Conservation (phyloP, 2,329 filamentous ascomycete species). For the Iodosphaeria phyllophila region DNA sequence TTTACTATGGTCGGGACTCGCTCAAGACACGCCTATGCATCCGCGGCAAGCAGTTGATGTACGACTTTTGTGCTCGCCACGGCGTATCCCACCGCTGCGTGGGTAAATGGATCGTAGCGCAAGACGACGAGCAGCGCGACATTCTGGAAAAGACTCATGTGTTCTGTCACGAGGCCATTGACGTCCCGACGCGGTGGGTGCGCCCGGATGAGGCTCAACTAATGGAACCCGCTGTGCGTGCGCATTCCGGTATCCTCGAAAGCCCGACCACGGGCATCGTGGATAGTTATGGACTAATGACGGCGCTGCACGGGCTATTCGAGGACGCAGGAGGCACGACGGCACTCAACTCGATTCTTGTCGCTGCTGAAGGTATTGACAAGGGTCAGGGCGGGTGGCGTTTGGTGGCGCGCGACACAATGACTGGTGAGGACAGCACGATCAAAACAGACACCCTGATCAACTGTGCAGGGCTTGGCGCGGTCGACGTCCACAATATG, state of each 20-base stretch:
- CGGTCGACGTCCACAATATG: conserved; percentile 65
- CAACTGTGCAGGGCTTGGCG: conserved; percentile 71
- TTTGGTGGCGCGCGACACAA: conserved; percentile 32
- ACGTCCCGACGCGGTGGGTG: conserved; percentile 58
- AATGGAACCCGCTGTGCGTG: conserved; percentile 59
- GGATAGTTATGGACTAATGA: conserved; percentile 74
- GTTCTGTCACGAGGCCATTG: conserved; percentile 19
- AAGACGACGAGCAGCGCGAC: conserved; percentile 51
- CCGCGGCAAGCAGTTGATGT: conserved; percentile 56
- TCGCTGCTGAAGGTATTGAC: conserved; percentile 24
- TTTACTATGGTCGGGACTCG: conserved; percentile 64
- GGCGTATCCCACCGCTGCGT: conserved; percentile 53
- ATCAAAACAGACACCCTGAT: conserved; percentile 63
- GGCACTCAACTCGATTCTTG: conserved; percentile 51
- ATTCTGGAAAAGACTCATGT: conserved; percentile 33
- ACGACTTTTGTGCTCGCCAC: conserved; percentile 52
- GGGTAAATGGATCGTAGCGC: conserved; percentile 92
- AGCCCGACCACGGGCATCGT: conserved; percentile 77
- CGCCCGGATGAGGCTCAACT: conserved; percentile 36
- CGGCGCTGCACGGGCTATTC: conserved; percentile 56
- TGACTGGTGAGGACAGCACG: conserved; percentile 26
- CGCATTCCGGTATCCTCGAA: conserved; percentile 58
- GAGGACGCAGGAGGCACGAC: conserved; percentile 59
- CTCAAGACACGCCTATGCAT: conserved; percentile 79
- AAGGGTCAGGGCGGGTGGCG: conserved; percentile 47